phyloP scores from a whole-genome alignment of 148 eudicot species.

The Tetragonia tetragonoides region DNA sequence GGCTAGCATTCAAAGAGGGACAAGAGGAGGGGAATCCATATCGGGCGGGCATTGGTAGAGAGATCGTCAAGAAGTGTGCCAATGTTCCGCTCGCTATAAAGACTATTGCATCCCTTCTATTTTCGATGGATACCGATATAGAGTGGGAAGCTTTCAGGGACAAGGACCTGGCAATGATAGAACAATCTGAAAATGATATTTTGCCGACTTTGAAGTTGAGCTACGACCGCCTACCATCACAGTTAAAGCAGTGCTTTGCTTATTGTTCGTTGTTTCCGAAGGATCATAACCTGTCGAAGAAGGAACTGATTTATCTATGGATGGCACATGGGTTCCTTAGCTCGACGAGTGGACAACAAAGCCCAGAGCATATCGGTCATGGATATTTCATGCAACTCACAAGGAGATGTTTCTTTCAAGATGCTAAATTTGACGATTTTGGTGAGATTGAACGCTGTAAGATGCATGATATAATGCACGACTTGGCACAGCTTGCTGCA shows the following conservation, averaged over 20 bases:
- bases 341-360: not conserved
- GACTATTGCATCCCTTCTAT: slow-evolving; percentile 3
- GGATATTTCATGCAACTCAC: no score
- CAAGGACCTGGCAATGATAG: not conserved
- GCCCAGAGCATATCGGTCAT: no score
- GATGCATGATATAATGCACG: not conserved
- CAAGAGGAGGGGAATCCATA: not conserved
- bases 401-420: no score
- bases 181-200: not conserved
- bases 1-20: slow-evolving; percentile 11
- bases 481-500: not conserved
- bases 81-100: slow-evolving; percentile 15
- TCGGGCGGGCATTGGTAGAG: not conserved
- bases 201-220: not conserved
- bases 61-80: not conserved
- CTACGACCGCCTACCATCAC: not conserved
- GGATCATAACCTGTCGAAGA: not conserved
- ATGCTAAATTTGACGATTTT: not conserved
- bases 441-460: not conserved
- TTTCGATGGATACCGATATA: not conserved
- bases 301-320: slow-evolving; percentile 1
- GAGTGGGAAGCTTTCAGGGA: slow-evolving; percentile 10
- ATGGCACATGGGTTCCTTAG: slow-evolving; percentile 10
- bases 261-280: slow-evolving; percentile 18
- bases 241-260: slow-evolving; percentile 5